Conservation (phyloP, 148 eudicot species). For the Rhododendron molle region DNA sequence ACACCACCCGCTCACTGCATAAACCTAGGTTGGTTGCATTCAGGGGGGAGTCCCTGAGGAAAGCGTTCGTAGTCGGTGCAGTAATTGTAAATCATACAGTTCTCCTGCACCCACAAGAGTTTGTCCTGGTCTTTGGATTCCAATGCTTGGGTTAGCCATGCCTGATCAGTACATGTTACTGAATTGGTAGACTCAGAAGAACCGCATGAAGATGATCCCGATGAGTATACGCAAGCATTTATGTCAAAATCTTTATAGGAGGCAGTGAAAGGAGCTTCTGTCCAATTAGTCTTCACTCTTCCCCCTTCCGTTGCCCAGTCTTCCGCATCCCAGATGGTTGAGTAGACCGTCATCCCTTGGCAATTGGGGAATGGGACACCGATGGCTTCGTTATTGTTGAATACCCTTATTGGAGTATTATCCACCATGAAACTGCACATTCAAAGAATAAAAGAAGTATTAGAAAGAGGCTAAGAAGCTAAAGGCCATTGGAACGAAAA, state of each 20-base stretch:
- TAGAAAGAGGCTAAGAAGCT: not conserved
- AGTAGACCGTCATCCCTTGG: conserved; percentile 11
- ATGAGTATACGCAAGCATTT: conserved; percentile 3
- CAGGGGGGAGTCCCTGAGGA: conserved; percentile 5
- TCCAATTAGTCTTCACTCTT: conserved; percentile 14
- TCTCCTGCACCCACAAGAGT: conserved; percentile 7
- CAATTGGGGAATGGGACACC: conserved; percentile 12
- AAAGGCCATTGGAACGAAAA: not conserved
- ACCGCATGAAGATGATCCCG: not conserved
- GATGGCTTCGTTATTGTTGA: conserved; percentile 6
- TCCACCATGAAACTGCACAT: conserved; percentile 9
- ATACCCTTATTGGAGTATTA: conserved; percentile 9
- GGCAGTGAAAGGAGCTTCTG: conserved; percentile 13
- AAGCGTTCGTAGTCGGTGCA: conserved; percentile 14
- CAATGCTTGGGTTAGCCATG: conserved; percentile 7
- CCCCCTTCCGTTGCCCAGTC: conserved; percentile 18
- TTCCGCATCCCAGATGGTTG: conserved; percentile 14
- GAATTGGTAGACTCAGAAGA: not conserved
- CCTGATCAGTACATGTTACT: not conserved
- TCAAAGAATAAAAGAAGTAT: not conserved
- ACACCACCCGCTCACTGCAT: not conserved
- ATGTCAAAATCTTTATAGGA: not conserved
- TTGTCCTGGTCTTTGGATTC: not conserved
- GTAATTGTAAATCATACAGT: conserved; percentile 11
- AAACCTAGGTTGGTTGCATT: conserved; percentile 3